Base-by-base conservation (phyloP, 73 alveolate genomes). In the Symbiodinium natans region DNA sequence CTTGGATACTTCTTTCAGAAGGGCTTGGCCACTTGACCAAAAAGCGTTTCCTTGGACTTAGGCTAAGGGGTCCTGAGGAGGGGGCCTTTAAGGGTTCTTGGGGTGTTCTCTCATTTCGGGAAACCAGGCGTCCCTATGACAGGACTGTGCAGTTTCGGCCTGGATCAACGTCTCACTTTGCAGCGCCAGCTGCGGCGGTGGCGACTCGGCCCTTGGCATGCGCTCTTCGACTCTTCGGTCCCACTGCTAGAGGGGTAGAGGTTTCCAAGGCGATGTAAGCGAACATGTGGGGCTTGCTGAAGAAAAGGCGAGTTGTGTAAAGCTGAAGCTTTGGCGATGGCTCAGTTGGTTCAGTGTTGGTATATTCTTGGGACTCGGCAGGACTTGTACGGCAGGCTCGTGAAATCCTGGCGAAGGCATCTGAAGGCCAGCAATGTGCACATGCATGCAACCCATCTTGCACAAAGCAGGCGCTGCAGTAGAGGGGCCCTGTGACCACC, bases 111-210 rank as follows among this genome's bases (percentile, higher is more conserved):
- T 21, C 9, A 4, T 52, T 52, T 52, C n/a, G 71, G 71, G 23
- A 21, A 21, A 8, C 23, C 71, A 29, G 6, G 9, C 19, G 36
- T 31, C 38, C 63, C 39, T 19, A 38, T 9, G 52, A 17, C 39
- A 13, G 94, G 94, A 86, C 40, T 86, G 94, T 27, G 40, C 59
- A 56, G 94, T 86, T 31, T 86, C 94, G 9, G 73, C 23, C 40
- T 86, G 94, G 94, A 38, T 86, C 83, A 86, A 86, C 68, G 54
- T 86, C 56, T 48, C 59, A 83, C 0, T n/a, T 41, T 86, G 94
- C 59, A 86, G 84, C 59, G 94, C 94, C 38, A 43, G 83, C 56
- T 86, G 94, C 41, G 94, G 84, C 36, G 94, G 94, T 13, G 94
- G 94, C n/a, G 29, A 23, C 71, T 52, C 71, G 71, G 23, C 71